Base-by-base conservation (phyloP, 2,329 filamentous ascomycete species). In the Hymenoscyphus occultus region DNA sequence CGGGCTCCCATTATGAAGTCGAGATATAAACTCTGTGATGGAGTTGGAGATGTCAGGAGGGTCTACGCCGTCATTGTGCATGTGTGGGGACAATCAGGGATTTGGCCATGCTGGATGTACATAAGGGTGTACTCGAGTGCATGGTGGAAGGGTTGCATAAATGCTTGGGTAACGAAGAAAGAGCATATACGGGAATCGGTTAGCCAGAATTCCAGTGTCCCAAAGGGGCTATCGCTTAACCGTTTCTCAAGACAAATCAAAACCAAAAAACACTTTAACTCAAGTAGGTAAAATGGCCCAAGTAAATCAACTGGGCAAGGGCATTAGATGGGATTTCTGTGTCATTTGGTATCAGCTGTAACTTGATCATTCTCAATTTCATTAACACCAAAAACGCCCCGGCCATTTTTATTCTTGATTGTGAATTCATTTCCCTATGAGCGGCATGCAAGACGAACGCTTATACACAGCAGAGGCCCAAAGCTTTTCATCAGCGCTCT, bases 361-460 rank as follows among this genome's bases (percentile, higher is more conserved):
- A 64, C 45, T 56, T 39, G 48, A 62, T 32, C 60, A 62, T 35
- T 56, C 56, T 42, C 35, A 60, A 54, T 60, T 63, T 45, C 59
- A 54, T 42, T 59, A 65, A 59, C 40, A 60, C 56, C 62, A 60
- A 39, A 61, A 68, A 63, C 56, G 56, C 58, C 63, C 63, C 64
- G 62, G 62, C 62, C 68, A 45, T 69, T 62, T 61, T 66, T 62
- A 65, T 70, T 67, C 70, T 70, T 73, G 67, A 71, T 73, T 67
- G 65, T 69, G 65, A 65, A 70, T 74, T 71, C 69, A 71, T 73
- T 75, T 74, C 69, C 71, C 68, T 72, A 72, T 71, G 70, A 71
- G 70, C 70, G 68, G 71, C 69, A 72, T 72, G 72, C 71, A 72
- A 74, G 70, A 71, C 67, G 69, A 69, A 70, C 70, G 71, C 71